Evolutionary conservation across 805 yeast genomes (phyloP), one percentile per base, ranked within the genome.

Genomic region (Jamesozyma piceae): DNA sequence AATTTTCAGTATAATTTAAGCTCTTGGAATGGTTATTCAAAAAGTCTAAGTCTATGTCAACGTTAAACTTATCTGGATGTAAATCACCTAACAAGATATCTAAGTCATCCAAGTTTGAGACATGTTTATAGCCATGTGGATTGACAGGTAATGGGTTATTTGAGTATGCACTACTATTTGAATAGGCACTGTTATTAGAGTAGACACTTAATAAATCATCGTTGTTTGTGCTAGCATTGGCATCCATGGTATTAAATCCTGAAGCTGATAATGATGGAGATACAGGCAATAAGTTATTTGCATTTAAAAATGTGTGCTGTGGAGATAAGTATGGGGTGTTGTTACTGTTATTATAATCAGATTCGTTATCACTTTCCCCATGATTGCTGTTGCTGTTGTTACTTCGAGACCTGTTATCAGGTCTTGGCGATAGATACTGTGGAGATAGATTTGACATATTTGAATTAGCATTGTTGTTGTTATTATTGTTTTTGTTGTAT

Each of bases 141-240:
- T 57, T 49, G n/a, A 51, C 41, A 18, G 62, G 58, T 15, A 56
- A 40, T 24, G 55, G 37, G 32, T 44, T 28, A 35, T 52, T 52
- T 2, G 44, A 41, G 14, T 27, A 24, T 20, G 40, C 39, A 35
- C 50, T 49, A 21, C 42, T 48, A 22, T 51, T 52, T 18, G 44
- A 42, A n/a, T 34, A 32, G 26, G 40, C 39, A 38, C 50, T 49
- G 19, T 44, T 48, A 28, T 51, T 52, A 2, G 63, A 58, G 30
- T 55, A 51, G 8, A 60, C 55, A 47, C 63, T 57, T 37, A 55
- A 32, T 10, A 55, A 35, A 39, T 60, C 65, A 38, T 58, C 63
- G 31, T 52, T 42, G 35, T 59, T 60, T 4, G 49, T 54, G 31
- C 57, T 60, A n/a, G 28, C 19, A 27, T 38, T 42, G 14, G n/a